These are phyloP conservation scores for Aegilops bicornis DNA, from an alignment of 176 grass and related monocot genomes.

Conservation along the genomic window DNA sequence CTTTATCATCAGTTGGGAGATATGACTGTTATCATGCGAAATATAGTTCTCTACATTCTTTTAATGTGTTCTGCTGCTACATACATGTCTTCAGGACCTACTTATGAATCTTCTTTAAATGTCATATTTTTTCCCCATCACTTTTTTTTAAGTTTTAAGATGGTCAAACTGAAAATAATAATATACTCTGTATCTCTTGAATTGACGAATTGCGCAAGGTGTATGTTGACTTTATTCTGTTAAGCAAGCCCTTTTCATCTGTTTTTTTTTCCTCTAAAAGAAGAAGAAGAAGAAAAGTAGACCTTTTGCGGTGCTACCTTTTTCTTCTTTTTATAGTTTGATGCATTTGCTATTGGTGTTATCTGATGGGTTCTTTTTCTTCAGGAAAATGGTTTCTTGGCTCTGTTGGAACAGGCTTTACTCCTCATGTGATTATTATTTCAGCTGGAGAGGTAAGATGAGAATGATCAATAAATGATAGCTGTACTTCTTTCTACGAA, in stretches of 20 bases:
- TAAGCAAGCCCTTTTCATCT: not conserved
- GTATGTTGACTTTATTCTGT: not conserved
- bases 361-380: conserved; percentile 26
- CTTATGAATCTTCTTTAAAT: not conserved
- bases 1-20: not conserved
- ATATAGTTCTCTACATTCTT: not conserved
- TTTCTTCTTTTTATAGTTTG: not conserved
- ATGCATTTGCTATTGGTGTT: not conserved
- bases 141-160: not conserved
- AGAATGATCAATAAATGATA: not conserved
- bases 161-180: conserved; percentile 2
- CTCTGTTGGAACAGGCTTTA: conserved; percentile 97
- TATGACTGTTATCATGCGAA: not conserved
- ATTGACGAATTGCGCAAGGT: not conserved
- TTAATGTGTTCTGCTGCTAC: not conserved
- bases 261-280: not conserved
- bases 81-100: not conserved
- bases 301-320: not conserved
- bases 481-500: not conserved
- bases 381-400: conserved; percentile 92
- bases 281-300: not conserved
- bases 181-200: not conserved
- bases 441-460: conserved; percentile 69
- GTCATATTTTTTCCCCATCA: not conserved
- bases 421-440: conserved; percentile 93